Base-by-base conservation (phyloP, 208 protist genomes). In the Leishmania mexicana region DNA sequence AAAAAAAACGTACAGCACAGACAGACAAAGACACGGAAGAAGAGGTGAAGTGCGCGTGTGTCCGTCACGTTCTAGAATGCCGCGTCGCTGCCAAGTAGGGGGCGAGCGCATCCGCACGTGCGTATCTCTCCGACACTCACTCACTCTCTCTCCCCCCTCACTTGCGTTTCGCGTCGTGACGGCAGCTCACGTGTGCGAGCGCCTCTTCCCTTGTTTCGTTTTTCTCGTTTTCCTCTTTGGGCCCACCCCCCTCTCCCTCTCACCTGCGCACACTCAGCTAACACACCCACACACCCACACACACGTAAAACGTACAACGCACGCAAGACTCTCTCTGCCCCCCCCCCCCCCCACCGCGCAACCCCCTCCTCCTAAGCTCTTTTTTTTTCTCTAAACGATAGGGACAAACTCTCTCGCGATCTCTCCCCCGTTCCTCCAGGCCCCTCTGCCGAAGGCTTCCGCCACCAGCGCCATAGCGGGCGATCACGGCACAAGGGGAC, bases 201-300 rank as follows among this genome's bases (percentile, higher is more conserved):
- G 60, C 31, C 60, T 67, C 60, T 15, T n/a, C 35, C 35, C 35
- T 47, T 21, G 4, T 7, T 28, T 11, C 3, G 1, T 7, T 10
- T 10, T 17, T 21, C 8, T n/a, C 13, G 1, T 3, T 17, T 45
- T 47, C n/a, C 15, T 42, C 65, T 6, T n/a, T 4, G 10, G 5
- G 19, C 28, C 58, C 58, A 24, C 2, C 28, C 28, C 28, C 58
- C 28, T 31, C 7, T 1, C 24, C 24, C 13, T 3, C 57, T 10
- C 3, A 5, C 28, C 6, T 15, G 28, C 65, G 28, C 65, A 0
- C 11, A 71, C 45, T 49, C 45, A 49, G 8, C 8, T 49, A 49
- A 72, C 67, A 11, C 40, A 72, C 65, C 10, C 31, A 71, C 65
- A 47, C 65, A n/a, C n/a, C 19, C 17, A 71, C 67, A 73, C 68